Conservation (phyloP, 176 grass and related monocot species). For the Guadua angustifolia region DNA sequence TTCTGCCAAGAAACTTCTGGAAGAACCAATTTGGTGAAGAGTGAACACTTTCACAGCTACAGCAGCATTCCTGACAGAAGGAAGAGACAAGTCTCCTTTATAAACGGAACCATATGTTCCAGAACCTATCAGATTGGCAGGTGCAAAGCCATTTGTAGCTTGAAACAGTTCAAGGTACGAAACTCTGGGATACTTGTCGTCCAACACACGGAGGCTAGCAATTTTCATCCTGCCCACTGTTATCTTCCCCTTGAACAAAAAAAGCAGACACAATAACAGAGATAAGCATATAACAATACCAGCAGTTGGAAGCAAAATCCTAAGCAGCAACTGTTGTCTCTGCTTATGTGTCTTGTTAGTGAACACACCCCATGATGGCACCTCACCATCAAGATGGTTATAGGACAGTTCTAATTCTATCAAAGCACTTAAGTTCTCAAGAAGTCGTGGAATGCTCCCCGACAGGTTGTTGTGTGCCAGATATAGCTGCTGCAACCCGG, state of each 20-base stretch:
- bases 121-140: slow-evolving; percentile 48
- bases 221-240: background rate
- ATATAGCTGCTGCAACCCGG: slow-evolving; percentile 31
- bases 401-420: slow-evolving; percentile 38
- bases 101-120: slow-evolving; percentile 57
- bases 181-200: slow-evolving; percentile 43
- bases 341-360: slow-evolving; percentile 22
- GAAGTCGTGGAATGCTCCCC: slow-evolving; percentile 23
- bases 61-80: background rate
- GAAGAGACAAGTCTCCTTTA: slow-evolving; percentile 44
- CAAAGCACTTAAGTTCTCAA: background rate
- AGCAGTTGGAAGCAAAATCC: slow-evolving; percentile 38
- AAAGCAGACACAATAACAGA: background rate
- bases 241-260: slow-evolving; percentile 23
- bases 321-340: background rate
- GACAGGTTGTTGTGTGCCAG: slow-evolving; percentile 42
- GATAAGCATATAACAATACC: slow-evolving; percentile 24
- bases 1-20: slow-evolving; percentile 57
- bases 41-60: slow-evolving; percentile 60
- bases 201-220: background rate
- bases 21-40: slow-evolving; percentile 42
- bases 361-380: slow-evolving; percentile 29
- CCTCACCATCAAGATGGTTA: slow-evolving; percentile 37
- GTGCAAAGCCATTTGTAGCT: slow-evolving; percentile 55
- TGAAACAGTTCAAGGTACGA: slow-evolving; percentile 51